A percentile compares a stretch with the other conserved stretches of the same genome.
Conservation (phyloP, 2,329 filamentous ascomycete genomes). For the Tolypocladium sp. region DNA sequence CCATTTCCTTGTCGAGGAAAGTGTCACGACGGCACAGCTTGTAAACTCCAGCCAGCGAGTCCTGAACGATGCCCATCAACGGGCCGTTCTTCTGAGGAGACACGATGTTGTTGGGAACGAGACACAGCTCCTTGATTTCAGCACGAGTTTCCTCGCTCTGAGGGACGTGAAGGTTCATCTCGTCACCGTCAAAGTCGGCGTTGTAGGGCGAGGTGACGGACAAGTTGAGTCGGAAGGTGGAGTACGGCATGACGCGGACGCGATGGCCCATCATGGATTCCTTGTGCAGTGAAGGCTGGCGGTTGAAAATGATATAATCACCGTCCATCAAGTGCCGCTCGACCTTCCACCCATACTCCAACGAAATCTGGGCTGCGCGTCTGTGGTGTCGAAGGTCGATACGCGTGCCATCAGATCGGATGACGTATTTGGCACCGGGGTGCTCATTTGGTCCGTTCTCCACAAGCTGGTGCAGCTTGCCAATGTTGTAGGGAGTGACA, state of each 20-base stretch:
- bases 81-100: constrained; percentile 95
- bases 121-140: constrained; percentile 86
- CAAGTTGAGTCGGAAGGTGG: constrained; percentile 93
- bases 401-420: constrained; percentile 84
- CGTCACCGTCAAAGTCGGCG: constrained; percentile 98
- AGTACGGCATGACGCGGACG: constrained; percentile 97
- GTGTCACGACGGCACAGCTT: constrained; percentile 91
- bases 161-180: constrained; percentile 99
- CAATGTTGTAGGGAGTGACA: constrained; percentile 96
- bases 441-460: constrained; percentile 92
- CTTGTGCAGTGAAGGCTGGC: constrained; percentile 97
- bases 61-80: constrained; percentile 98
- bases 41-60: constrained; percentile 92
- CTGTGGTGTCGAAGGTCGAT: constrained; percentile 94
- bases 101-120: constrained; percentile 98
- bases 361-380: constrained; percentile 71
- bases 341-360: constrained; percentile 98
- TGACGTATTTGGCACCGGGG: constrained; percentile 93
- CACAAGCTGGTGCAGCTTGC: constrained; percentile 80
- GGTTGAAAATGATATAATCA: constrained; percentile 99
- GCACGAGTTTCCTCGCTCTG: constrained; percentile 95
- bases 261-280: constrained; percentile 99
- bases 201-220: constrained; percentile 99
- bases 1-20: constrained; percentile 80
- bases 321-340: constrained; percentile 94